A percentile compares a stretch with the other conserved stretches of the same genome.
These are phyloP conservation scores for Porphyrellus sp. DNA, from an alignment of 1,284 basidiomycete genomes.

Conservation along the genomic window DNA sequence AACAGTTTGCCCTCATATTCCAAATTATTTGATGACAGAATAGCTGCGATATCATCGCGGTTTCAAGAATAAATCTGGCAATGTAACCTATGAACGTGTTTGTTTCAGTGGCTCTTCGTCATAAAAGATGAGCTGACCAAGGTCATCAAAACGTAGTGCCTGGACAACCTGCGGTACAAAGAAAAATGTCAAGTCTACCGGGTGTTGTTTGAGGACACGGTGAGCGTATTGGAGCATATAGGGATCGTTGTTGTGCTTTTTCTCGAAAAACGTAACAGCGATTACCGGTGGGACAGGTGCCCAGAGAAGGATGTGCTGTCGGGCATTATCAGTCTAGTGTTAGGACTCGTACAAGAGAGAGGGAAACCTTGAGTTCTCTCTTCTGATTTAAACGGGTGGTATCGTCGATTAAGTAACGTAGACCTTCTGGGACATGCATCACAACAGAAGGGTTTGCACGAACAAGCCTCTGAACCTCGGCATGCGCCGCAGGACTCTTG, in stretches of 20 bases:
- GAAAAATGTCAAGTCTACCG: constrained; percentile 95
- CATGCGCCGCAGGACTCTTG: constrained; percentile 58
- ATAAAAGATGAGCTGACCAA: constrained; percentile 53
- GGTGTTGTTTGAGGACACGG: constrained; percentile 91
- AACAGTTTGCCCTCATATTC: constrained; percentile 99
- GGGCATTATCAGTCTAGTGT: constrained; percentile 17
- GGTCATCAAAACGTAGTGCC: constrained; percentile 83
- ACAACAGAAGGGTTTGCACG: constrained; percentile 71
- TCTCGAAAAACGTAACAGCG: constrained; percentile 86
- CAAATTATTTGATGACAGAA: constrained; percentile 99
- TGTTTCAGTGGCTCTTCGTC: background rate
- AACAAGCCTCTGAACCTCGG: constrained; percentile 77
- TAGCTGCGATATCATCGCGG: constrained; percentile 93
- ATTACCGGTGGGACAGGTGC: constrained; percentile 85
- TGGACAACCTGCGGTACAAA: constrained; percentile 99
- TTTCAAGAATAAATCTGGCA: constrained; percentile 94
- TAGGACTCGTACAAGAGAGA: background rate
- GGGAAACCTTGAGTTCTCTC: constrained; percentile 69
- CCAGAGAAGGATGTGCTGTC: constrained; percentile 84
- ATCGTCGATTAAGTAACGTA: constrained; percentile 80
- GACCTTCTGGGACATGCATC: constrained; percentile 74
- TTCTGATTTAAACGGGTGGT: constrained; percentile 52
- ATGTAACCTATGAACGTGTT: constrained; percentile 72
- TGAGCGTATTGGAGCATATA: constrained; percentile 95
- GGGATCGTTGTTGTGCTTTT: constrained; percentile 79